These are phyloP conservation scores for Cynara cardunculus DNA, from an alignment of 129 eudicot species.

Conservation along the genomic window DNA sequence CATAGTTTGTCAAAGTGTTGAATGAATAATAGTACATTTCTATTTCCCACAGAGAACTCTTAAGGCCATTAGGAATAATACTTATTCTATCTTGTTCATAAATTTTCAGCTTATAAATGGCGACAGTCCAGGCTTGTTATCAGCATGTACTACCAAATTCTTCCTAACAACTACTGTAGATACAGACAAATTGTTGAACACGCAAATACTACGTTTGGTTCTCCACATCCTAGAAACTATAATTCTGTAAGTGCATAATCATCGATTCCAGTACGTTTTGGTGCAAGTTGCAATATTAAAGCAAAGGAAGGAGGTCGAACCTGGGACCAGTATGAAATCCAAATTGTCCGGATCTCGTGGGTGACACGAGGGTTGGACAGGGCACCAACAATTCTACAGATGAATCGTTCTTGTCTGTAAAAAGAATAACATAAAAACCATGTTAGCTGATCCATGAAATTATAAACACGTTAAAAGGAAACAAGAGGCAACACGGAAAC, in stretches of 20 bases:
- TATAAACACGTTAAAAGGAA: neutral
- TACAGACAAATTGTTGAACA: neutral
- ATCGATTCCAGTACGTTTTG: neutral
- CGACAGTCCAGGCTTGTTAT: no score
- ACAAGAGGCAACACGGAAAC: slow-evolving; percentile 28
- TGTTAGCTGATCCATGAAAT: neutral
- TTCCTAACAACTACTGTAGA: no score
- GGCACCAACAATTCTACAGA: slow-evolving; percentile 55
- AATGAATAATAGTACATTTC: neutral
- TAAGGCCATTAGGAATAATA: no score
- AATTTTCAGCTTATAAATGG: no score
- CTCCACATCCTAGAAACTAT: neutral
- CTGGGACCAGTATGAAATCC: slow-evolving; percentile 87
- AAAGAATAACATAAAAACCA: neutral
- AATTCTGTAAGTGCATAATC: neutral
- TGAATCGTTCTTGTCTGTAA: slow-evolving; percentile 85
- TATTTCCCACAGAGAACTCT: no score
- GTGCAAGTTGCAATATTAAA: neutral
- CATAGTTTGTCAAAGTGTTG: neutral
- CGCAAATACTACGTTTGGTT: neutral
- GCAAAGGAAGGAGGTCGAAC: slow-evolving; percentile 34
- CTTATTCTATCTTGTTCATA: no score
- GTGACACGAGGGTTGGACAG: slow-evolving; percentile 84
- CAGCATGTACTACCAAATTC: no score
- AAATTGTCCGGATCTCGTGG: slow-evolving; percentile 77